Base-by-base conservation (phyloP, 1,284 basidiomycete species). In the Cryptococcus depauperatus region DNA sequence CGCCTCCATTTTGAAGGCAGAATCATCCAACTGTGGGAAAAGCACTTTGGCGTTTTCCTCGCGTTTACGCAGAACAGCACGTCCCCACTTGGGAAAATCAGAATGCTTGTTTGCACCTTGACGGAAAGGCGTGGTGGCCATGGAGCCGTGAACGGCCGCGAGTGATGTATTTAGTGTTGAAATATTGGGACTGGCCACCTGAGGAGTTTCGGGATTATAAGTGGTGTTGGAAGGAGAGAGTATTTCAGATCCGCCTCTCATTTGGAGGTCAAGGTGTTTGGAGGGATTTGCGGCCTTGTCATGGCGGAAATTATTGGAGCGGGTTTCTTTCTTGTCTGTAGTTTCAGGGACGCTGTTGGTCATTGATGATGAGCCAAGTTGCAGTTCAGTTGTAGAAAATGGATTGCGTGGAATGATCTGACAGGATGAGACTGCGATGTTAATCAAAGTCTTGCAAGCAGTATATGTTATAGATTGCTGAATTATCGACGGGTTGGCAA, bases 91-190 rank as follows among this genome's bases (percentile, higher is more conserved):
- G 19, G 39, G 16, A n/a, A 37, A 37, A 11, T n/a, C 14, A 10
- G 4, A 25, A 9, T 30, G 28, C 47, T 28, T 48, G 34, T 37
- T 41, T 48, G n/a, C 26, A 26, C 22, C 14, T 38, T 8, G 46
- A 22, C 19, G 44, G 35, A 46, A 46, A 18, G 40, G 44, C 10
- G 41, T 37, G 18, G 39, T 39, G 34, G 35, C 28, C 27, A 49
- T 41, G 7, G 32, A 40, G 13, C 50, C 50, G n/a, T 51, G 46
- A 18, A 45, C 23, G 1, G 46, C 50, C 9, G 43, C 30, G 13
- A 42, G 29, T 3, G 46, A 48, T 14, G 29, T 22, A 25, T 44
- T 32, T n/a, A 46, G 46, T 3, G 50, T 43, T 16, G 32, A 19
- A 9, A 46, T 3, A n/a, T 40, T 6, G 2, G 48, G 48, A 5